Conservation (phyloP, 805 yeast species). For the Cyberlindnera amylophila region DNA sequence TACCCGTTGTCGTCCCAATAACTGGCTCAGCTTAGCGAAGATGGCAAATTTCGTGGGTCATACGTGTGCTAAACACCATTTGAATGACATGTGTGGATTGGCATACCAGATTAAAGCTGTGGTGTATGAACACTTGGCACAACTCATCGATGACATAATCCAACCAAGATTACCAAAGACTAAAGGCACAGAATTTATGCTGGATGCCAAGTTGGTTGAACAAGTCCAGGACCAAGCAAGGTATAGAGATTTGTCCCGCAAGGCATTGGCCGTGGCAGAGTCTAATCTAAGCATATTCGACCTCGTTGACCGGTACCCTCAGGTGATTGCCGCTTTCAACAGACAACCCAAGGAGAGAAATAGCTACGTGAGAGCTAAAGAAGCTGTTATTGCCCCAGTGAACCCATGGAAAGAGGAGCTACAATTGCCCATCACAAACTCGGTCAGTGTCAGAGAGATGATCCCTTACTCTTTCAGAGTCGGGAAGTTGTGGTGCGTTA, state of each 20-base stretch:
- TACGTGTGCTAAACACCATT: constrained; percentile 3
- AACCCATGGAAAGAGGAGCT: constrained; percentile 3
- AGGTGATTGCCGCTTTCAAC: constrained; percentile 7
- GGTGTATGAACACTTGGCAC: constrained; percentile 18
- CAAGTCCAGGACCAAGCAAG: constrained; percentile 6
- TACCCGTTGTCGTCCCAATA: constrained; percentile 12
- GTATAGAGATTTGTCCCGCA: constrained; percentile 10
- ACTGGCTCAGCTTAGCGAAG: constrained; percentile 20
- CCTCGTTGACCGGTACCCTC: constrained; percentile 12
- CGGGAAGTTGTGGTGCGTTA: constrained; percentile 11
- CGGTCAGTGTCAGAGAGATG: constrained; percentile 6
- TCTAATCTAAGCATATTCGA: constrained; percentile 11
- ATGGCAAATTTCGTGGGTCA: constrained; percentile 15
- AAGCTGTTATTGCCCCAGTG: neutral
- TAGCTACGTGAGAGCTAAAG: neutral
- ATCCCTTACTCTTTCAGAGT: constrained; percentile 5
- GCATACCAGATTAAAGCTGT: constrained; percentile 15
- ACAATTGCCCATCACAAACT: constrained; percentile 12
- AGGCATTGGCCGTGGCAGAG: constrained; percentile 11
- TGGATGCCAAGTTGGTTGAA: constrained; percentile 4
- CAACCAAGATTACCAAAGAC: constrained; percentile 8
- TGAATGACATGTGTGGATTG: constrained; percentile 15
- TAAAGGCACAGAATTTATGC: neutral
- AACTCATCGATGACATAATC: constrained; percentile 12
- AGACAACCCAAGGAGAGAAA: neutral